Conservation (phyloP, 257 asterid species). For the Primulina huaijiensis region DNA sequence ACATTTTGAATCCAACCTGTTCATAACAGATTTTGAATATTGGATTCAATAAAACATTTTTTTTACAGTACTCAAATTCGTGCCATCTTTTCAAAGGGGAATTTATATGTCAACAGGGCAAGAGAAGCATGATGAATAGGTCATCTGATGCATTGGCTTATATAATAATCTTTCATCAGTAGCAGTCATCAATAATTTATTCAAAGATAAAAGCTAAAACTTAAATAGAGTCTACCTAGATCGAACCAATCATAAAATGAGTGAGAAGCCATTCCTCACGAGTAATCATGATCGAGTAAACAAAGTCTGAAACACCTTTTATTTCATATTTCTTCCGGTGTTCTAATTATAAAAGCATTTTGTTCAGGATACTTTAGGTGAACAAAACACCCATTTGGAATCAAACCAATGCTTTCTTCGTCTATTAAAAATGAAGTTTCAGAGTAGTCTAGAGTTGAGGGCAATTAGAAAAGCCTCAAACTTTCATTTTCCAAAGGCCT, state of each 20-base stretch:
- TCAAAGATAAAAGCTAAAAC: neutral
- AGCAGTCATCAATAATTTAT: neutral
- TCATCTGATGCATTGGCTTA: neutral
- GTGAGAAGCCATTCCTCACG: neutral
- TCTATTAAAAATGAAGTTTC: neutral
- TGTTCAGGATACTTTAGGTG: neutral
- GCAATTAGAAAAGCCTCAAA: neutral
- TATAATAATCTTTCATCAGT: neutral
- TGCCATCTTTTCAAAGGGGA: neutral
- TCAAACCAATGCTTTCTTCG: neutral
- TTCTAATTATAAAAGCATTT: neutral
- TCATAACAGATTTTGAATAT: constrained; percentile 10
- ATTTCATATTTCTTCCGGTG: no score
- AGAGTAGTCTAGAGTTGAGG: neutral
- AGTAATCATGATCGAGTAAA: neutral
- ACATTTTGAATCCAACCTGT: constrained; percentile 94
- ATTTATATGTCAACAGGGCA: neutral
- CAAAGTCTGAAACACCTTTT: neutral
- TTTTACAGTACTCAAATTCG: neutral
- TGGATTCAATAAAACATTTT: neutral
- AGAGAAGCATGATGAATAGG: neutral
- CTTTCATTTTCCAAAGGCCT: neutral
- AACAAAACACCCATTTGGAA: neutral
- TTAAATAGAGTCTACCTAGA: neutral
- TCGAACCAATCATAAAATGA: no score